phyloP scores from a whole-genome alignment of 495 filamentous ascomycete species.

The Aspergillus funiculosus region DNA sequence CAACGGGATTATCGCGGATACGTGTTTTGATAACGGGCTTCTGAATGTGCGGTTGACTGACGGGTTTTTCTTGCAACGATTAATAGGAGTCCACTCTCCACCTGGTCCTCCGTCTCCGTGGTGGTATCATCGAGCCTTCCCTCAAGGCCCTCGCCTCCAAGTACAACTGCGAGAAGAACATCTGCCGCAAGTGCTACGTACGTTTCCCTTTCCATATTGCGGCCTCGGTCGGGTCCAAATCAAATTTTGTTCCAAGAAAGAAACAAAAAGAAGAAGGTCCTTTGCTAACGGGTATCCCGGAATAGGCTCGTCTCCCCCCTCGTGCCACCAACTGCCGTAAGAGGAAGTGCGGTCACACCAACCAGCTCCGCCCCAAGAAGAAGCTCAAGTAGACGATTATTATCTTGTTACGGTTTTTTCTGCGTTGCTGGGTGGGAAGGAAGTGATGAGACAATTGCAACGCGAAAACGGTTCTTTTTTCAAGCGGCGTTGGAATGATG shows the following conservation, averaged over 20 bases:
- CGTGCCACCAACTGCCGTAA: constrained; percentile 99
- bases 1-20: no score
- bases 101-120: constrained; percentile 97
- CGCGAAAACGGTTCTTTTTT: constrained; percentile 32
- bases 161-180: constrained; percentile 99
- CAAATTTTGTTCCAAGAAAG: no score
- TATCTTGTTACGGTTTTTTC: constrained; percentile 43
- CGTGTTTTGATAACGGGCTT: no score
- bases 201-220: no score
- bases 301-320: constrained; percentile 87
- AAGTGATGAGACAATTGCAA: constrained; percentile 38
- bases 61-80: constrained; percentile 20
- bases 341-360: constrained; percentile 99
- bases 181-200: constrained; percentile 99
- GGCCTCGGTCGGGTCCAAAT: no score
- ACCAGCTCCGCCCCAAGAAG: constrained; percentile 99
- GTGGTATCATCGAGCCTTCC: constrained; percentile 98
- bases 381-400: constrained; percentile 86
- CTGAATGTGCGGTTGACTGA: constrained; percentile 22
- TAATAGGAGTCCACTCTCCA: constrained; percentile 98
- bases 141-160: constrained; percentile 97
- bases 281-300: no score
- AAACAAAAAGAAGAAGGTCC: no score
- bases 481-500: constrained; percentile 45
- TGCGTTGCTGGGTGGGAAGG: constrained; percentile 34